Evolutionary conservation across 2,329 filamentous ascomycete species (phyloP), one percentile per base, ranked within the genome.

Genomic region (Cordyceps cateniannulata): DNA sequence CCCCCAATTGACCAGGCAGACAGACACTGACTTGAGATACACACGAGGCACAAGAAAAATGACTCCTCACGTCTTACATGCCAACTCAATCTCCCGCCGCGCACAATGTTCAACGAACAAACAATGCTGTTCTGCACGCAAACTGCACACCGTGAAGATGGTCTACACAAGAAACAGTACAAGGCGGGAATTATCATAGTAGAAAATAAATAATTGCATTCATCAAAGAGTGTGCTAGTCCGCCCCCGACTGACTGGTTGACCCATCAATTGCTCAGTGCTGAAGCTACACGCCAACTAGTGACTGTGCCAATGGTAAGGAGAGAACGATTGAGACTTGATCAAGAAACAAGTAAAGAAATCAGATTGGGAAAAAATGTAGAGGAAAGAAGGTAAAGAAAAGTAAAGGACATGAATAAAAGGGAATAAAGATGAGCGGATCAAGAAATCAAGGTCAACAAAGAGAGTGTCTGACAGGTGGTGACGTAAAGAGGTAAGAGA

Each of bases 11-110:
- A 20, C n/a, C 3, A 22, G 4, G 55, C 45, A 42, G 24, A 51
- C 45, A 42, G 24, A 51, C 35, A 22, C 40, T 7, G 27, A 57
- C 3, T n/a, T 48, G n/a, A 35, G 7, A 44, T 40, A 18, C 18
- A 32, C 18, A n/a, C 27, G 9, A 4, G 7, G 22, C 1, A n/a
- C n/a, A n/a, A 20, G 3, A 29, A 51, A 50, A 51, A 29, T 32
- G 55, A 59, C 45, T 18, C 16, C 44, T 57, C 54, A 49, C 29
- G 44, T 57, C 44, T 48, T 24, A 57, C 54, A 48, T 27, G 45
- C 44, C 29, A 48, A 16, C 54, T 45, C 20, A 20, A 32, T 44
- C 48, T 48, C 44, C 14, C 29, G 29, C 29, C 6, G 45, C 29
- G 25, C 32, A 49, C 44, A 48, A 25, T 22, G 20, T 27, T 9